Percentiles rank a stretch among this genome's conserved stretches.
phyloP scores from a whole-genome alignment of 2,329 filamentous ascomycete genomes.

The Ascochyta rabiei region DNA sequence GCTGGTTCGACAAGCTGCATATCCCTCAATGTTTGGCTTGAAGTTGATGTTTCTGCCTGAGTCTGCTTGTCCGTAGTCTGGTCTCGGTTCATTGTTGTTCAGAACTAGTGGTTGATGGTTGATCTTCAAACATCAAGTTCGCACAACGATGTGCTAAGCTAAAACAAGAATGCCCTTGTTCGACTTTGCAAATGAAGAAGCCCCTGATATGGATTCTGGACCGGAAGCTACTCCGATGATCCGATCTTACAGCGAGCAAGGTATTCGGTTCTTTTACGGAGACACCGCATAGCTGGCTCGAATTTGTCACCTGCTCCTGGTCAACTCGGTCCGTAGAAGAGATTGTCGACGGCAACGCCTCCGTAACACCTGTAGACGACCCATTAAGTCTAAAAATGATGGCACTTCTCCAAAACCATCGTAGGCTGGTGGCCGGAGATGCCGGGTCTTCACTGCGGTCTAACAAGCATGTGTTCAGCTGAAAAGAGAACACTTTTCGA shows the following conservation, averaged over 20 bases:
- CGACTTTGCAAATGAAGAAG: not conserved
- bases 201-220: no score
- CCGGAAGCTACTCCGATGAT: no score
- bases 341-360: not conserved
- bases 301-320: not conserved
- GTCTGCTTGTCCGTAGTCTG: not conserved
- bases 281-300: not conserved
- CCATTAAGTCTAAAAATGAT: not conserved
- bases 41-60: not conserved
- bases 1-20: not conserved
- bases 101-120: not conserved
- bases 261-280: not conserved
- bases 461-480: not conserved
- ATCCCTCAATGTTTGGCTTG: not conserved
- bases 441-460: not conserved
- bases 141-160: not conserved
- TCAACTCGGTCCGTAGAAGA: no score
- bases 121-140: conserved; percentile 3
- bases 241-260: not conserved
- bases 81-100: conserved; percentile 1
- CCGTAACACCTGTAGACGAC: not conserved
- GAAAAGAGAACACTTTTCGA: not conserved
- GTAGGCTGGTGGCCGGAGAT: no score
- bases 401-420: not conserved
- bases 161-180: not conserved